Evolutionary conservation across 371 early-diverging fungal genomes (phyloP).

Genomic region (Rhizopus stolonifer): DNA sequence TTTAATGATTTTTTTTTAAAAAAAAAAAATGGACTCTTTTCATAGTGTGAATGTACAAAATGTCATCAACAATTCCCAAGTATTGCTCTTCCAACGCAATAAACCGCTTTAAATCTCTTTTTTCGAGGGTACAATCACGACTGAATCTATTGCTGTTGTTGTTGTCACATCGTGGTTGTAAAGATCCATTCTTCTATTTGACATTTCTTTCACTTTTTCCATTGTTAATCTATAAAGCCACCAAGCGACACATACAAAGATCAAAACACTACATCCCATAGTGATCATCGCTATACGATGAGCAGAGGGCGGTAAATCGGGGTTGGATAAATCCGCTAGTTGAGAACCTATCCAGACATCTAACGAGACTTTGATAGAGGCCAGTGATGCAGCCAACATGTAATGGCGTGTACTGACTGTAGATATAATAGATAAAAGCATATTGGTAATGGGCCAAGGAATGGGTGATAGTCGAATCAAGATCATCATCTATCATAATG

Average conservation of each 20-base stretch:
- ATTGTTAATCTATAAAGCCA: slow-evolving; percentile 27
- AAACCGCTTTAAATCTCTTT: slow-evolving; percentile 9
- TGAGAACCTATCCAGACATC: slow-evolving; percentile 54
- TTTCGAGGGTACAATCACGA: slow-evolving; percentile 4
- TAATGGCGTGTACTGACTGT: slow-evolving; percentile 26
- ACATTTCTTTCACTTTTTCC: slow-evolving; percentile 19
- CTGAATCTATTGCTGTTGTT: not conserved
- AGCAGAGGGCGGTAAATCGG: slow-evolving; percentile 39
- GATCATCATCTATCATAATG: slow-evolving; percentile 32
- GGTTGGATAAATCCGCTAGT: slow-evolving; percentile 45
- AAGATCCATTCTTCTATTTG: not conserved
- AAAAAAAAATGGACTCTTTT: not conserved
- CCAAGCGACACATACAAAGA: slow-evolving; percentile 16
- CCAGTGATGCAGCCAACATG: slow-evolving; percentile 22
- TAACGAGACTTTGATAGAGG: slow-evolving; percentile 33
- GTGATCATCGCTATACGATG: slow-evolving; percentile 37
- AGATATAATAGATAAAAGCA: slow-evolving; percentile 34
- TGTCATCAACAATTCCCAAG: slow-evolving; percentile 43
- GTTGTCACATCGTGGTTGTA: not conserved
- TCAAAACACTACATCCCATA: slow-evolving; percentile 27
- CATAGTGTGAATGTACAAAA: slow-evolving; percentile 42
- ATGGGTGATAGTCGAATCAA: slow-evolving; percentile 44
- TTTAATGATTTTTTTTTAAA: not conserved
- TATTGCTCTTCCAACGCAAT: slow-evolving; percentile 29
- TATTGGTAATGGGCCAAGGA: slow-evolving; percentile 45